Percentiles rank a stretch among this genome's conserved stretches.
These are phyloP conservation scores for Phyllostachys edulis DNA, from an alignment of 176 grass and related monocot species.

Conservation along the genomic window DNA sequence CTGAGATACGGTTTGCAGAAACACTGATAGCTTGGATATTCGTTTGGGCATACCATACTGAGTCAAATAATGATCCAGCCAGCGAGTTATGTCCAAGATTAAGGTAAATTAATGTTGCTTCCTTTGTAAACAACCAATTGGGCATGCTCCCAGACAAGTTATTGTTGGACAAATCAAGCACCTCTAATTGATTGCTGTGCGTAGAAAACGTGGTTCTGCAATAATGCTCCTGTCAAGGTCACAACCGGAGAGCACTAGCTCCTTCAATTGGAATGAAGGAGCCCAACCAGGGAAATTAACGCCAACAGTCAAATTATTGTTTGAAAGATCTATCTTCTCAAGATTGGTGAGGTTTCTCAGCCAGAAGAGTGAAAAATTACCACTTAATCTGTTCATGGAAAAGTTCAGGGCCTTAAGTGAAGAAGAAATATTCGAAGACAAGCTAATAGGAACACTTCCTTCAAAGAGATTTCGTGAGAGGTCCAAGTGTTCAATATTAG, in stretches of 20 bases:
- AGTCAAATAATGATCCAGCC: background rate
- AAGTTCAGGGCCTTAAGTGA: background rate
- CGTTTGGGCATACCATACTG: background rate
- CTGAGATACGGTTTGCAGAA: conserved; percentile 11
- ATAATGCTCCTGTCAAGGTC: background rate
- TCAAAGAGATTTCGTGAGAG: background rate
- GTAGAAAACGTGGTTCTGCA: conserved; percentile 8
- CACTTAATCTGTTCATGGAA: background rate
- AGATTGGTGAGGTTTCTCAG: too few species aligned
- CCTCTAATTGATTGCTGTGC: conserved; percentile 16
- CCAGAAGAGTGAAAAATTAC: background rate
- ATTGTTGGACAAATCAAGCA: conserved; percentile 35
- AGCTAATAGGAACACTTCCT: conserved; percentile 5
- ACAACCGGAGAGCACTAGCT: conserved; percentile 7
- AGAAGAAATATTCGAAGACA: background rate
- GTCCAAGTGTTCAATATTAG: background rate
- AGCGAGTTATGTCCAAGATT: conserved; percentile 33
- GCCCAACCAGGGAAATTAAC: background rate
- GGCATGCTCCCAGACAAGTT: background rate
- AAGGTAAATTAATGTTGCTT: background rate
- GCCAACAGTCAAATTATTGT: background rate
- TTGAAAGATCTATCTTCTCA: background rate
- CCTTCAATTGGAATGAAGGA: background rate
- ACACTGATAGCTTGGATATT: background rate
- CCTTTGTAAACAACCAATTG: conserved; percentile 36